Evolutionary conservation across 2,329 filamentous ascomycete genomes (phyloP), one percentile per base, ranked within the genome.

Genomic region (Bipolaris victoriae): DNA sequence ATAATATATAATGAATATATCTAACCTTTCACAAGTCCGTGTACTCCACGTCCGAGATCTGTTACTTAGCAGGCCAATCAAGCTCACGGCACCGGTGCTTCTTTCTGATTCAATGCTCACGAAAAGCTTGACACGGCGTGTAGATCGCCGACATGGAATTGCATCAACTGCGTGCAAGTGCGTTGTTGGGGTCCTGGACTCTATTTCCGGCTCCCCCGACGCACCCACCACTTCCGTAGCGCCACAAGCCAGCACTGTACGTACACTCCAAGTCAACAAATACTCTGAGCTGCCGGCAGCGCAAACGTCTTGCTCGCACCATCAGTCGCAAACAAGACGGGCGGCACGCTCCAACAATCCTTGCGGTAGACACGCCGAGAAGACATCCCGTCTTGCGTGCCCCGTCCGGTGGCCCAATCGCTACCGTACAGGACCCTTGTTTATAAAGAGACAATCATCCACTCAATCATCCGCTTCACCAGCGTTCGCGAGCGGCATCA

Each of bases 381-480:
- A 20, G 20, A 43, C 40, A 7, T 16, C 6, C 40, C 24, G n/a
- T 31, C 24, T 49, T 15, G 20, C 37, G 40, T 43, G 61, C 64
- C 66, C 57, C 47, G 55, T 44, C 45, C 53, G 52, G 52, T 33
- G 33, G 51, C 13, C 39, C 18, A 22, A 40, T 47, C 51, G 16
- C 48, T 55, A 49, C 52, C 51, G 29, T 53, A 52, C 31, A 15
- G 11, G 31, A 31, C 16, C 44, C 33, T 35, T 18, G 16, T 64
- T 55, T 46, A 43, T 62, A 49, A 49, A 54, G 63, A 58, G 58
- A 66, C 66, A 62, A 62, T 44, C 58, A 59, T 64, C 41, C 60
- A 60, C 48, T 51, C 55, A 45, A 31, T 26, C 50, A 60, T 61
- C 51, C 59, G 70, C 65, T 61, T 62, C 62, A 61, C 61, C 43